A percentile compares a stretch with the other conserved stretches of the same genome.
Evolutionary conservation across 352 stramenopile genomes (phyloP).

Genomic region (Globisporangium viniferum): DNA sequence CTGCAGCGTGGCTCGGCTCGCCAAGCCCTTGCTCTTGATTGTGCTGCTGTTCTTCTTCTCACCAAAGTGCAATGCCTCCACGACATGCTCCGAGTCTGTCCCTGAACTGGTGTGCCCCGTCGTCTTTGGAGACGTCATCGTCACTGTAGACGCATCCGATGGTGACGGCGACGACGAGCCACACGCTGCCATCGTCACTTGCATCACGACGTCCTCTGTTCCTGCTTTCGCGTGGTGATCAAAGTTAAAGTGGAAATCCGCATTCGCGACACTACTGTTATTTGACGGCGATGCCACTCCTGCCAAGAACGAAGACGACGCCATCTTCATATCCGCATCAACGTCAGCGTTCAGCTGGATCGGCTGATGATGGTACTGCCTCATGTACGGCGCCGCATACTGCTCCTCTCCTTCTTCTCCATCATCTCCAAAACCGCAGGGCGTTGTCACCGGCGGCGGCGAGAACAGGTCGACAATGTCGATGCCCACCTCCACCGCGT

Average conservation of each 20-base stretch:
- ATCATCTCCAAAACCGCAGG: background rate
- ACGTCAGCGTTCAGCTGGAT: background rate
- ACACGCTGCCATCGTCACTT: background rate
- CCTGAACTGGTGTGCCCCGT: background rate
- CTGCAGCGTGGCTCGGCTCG: background rate
- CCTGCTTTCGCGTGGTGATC: background rate
- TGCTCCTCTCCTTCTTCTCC: background rate
- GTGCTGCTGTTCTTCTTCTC: background rate
- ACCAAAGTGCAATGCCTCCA: background rate
- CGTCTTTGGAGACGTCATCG: background rate
- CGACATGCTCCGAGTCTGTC: background rate
- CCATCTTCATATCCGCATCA: background rate
- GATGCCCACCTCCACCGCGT: background rate
- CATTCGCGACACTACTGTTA: background rate
- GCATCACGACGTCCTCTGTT: background rate
- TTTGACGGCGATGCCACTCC: too few species aligned
- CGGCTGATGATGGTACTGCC: background rate
- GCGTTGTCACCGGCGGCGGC: background rate
- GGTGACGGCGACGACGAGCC: background rate
- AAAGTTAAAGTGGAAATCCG: background rate
- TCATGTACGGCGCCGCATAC: background rate
- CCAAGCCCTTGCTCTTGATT: background rate
- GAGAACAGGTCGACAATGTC: slow-evolving; percentile 9
- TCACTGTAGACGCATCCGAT: background rate
- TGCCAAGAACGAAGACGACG: background rate